Evolutionary conservation across 768 basidiomycete species (phyloP), one percentile per base, ranked within the genome.

Genomic region (Trametes cingulata): DNA sequence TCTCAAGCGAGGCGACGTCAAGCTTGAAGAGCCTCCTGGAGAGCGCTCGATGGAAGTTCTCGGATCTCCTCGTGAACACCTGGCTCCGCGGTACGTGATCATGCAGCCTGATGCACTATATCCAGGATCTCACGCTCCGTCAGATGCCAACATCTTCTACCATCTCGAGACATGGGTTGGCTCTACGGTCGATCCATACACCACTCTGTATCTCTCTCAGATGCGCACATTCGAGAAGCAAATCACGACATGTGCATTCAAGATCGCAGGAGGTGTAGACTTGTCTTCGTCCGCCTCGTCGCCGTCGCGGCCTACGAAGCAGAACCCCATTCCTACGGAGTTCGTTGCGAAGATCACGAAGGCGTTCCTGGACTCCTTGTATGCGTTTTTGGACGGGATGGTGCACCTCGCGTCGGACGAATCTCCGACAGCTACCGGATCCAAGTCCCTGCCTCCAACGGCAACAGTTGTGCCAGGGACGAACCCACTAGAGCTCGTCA

Each of bases 331-430:
- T 24, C 78, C 88, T 4, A 74, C 78, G 29, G 82, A 85, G 3
- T 91, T 91, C 61, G 76, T 86, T 27, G 66, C 78, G 13, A 94
- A 90, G 77, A 87, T 96, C 61, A 87, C 85, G 10, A 89, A 86
- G 68, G 84, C 93, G 1, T 97, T 96, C 75, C 70, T 95, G 66
- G 95, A 98, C 69, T 82, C 86, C 0, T 67, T 95, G 29, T 94
- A 95, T 70, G 86, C 87, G 15, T 87, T 96, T 67, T 75, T 97
- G 40, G 93, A 96, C 67, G 94, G 95, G 2, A 74, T 96, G 52
- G 85, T 93, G 19, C 83, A 85, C 43, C 80, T 96, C 19, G 91
- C 91, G 14, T 90, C 82, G 29, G 83, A 88, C 54, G 88, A 90
- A 64, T 82, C 82, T 17, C 82, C 82, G 22, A 73, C 83, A 29